Conservation (phyloP, 306 rosid genomes). For the Rosa persica region DNA sequence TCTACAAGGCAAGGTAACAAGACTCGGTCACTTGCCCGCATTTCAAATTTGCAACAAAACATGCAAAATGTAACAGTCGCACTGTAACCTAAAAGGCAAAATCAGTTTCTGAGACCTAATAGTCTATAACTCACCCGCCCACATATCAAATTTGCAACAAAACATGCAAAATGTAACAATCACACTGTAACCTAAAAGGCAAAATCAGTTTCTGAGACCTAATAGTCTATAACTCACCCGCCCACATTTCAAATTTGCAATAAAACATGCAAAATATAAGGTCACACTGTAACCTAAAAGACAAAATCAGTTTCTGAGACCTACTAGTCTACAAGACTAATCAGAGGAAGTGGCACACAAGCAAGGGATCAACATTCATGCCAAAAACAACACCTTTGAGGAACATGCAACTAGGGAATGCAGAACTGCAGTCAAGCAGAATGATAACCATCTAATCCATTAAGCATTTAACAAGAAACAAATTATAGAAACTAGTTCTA, state of each 20-base stretch:
- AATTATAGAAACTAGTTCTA: neutral
- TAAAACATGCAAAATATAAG: neutral
- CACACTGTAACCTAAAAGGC: neutral
- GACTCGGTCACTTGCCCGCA: slow-evolving; percentile 1
- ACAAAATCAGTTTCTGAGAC: neutral
- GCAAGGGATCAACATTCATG: neutral
- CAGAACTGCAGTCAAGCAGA: neutral
- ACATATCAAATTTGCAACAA: neutral
- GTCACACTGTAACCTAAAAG: neutral
- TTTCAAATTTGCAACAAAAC: neutral
- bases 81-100: neutral
- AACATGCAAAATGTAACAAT: neutral
- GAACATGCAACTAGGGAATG: neutral
- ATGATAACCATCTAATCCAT: neutral
- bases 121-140: neutral
- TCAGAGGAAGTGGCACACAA: neutral
- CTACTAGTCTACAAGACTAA: neutral
- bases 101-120: neutral
- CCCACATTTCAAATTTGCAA: neutral
- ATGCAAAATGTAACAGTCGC: neutral
- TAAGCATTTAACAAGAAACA: neutral
- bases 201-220: neutral
- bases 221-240: neutral
- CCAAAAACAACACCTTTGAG: neutral
- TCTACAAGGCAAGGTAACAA: slow-evolving; percentile 48